Evolutionary conservation across 139 green algal species (phyloP), one percentile per base, ranked within the genome.

Genomic region (Chlorella sp.): DNA sequence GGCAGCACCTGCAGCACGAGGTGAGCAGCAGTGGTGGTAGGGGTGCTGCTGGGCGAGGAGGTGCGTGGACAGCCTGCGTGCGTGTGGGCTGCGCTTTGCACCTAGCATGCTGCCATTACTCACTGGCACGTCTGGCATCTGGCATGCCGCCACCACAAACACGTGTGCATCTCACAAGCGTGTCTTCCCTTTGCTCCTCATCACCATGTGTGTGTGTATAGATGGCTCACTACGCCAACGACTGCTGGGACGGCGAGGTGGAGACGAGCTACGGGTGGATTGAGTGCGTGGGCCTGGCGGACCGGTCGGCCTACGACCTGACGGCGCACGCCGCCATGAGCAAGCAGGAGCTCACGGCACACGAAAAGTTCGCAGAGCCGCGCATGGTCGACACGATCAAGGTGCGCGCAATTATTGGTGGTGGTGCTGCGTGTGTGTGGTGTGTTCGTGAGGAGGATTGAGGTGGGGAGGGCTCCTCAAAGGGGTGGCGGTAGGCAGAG

Each of bases 1-100:
- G 95, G 69, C 95, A 99, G 84, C 95, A 99, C 87, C 83, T 99
- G 79, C 83, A 91, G 80, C 91, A 99, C 81, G 95, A 99, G 88
- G 92, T 96, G 87, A 73, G 80, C n/a, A n/a, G n/a, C n/a, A n/a
- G n/a, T n/a, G n/a, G n/a, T n/a, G n/a, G n/a, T n/a, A n/a, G n/a
- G n/a, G n/a, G n/a, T n/a, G n/a, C n/a, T n/a, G n/a, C n/a, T n/a
- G n/a, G n/a, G n/a, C n/a, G n/a, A n/a, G n/a, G n/a, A n/a, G n/a
- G n/a, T n/a, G n/a, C n/a, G n/a, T n/a, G n/a, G n/a, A n/a, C n/a
- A n/a, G n/a, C n/a, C n/a, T n/a, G n/a, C n/a, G n/a, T n/a, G n/a
- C n/a, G n/a, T n/a, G n/a, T n/a, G n/a, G n/a, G n/a, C n/a, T n/a
- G n/a, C n/a, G n/a, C n/a, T n/a, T n/a, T n/a, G n/a, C n/a, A n/a